A percentile compares a stretch with the other conserved stretches of the same genome.
phyloP scores from a whole-genome alignment of 208 protist genomes.

The Wallacemonas sp. region DNA sequence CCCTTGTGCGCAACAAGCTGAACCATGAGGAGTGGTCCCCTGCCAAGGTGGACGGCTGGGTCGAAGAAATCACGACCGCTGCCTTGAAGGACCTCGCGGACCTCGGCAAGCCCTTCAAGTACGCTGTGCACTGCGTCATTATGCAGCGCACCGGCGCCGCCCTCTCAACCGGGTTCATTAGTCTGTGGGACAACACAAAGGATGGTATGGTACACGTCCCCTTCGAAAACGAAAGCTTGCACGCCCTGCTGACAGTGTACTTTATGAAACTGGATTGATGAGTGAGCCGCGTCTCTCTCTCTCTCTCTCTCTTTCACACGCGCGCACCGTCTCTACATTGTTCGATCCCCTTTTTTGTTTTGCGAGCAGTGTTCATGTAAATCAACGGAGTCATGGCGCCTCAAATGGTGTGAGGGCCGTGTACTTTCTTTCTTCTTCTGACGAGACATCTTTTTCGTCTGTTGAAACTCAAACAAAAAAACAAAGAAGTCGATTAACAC shows the following conservation, averaged over 20 bases:
- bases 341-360: too few species aligned
- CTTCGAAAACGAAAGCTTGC: slow-evolving; percentile 83
- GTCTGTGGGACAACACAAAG: slow-evolving; percentile 92
- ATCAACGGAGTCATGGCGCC: too few species aligned
- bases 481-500: slow-evolving; percentile 6
- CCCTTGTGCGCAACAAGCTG: slow-evolving; percentile 68
- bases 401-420: too few species aligned
- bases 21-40: slow-evolving; percentile 73
- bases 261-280: slow-evolving; percentile 84
- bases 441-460: slow-evolving; percentile 5
- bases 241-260: slow-evolving; percentile 88
- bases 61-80: slow-evolving; percentile 74
- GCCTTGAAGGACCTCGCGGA: slow-evolving; percentile 83
- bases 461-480: neutral
- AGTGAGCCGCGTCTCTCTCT: neutral
- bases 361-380: too few species aligned
- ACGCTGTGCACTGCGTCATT: slow-evolving; percentile 85
- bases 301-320: too few species aligned
- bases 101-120: slow-evolving; percentile 94
- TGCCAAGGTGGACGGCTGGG: slow-evolving; percentile 84
- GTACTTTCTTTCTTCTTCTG: too few species aligned
- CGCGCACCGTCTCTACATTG: too few species aligned
- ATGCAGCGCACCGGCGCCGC: slow-evolving; percentile 93
- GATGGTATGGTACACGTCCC: slow-evolving; percentile 91
- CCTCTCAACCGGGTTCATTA: slow-evolving; percentile 86